Evolutionary conservation across 2,329 filamentous ascomycete genomes (phyloP).

Genomic region (Arthrobotrys musiformis): DNA sequence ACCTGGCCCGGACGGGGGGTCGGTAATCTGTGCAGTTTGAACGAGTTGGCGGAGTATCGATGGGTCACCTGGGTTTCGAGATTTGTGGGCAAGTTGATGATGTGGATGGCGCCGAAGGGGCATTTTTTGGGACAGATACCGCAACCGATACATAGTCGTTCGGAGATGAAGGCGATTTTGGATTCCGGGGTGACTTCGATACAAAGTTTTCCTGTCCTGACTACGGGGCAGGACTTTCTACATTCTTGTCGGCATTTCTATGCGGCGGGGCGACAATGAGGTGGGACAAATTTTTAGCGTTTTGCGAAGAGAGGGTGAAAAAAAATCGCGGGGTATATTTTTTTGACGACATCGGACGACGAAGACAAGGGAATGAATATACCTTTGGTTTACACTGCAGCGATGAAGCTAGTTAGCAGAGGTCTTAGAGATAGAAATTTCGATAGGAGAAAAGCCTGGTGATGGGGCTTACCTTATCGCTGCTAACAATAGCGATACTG

Average conservation of each 20-base stretch:
- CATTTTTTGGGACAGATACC: conserved; percentile 99
- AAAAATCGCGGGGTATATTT: conserved; percentile 40
- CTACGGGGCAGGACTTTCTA: conserved; percentile 98
- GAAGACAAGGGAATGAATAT: conserved; percentile 59
- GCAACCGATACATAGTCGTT: conserved; percentile 94
- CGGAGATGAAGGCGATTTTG: conserved; percentile 97
- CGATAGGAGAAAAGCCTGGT: conserved; percentile 20
- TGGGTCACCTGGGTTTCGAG: conserved; percentile 98
- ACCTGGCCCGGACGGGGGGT: conserved; percentile 97
- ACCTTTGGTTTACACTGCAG: conserved; percentile 86
- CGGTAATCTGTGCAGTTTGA: conserved; percentile 97
- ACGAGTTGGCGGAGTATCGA: conserved; percentile 98
- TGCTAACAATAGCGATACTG: conserved; percentile 98
- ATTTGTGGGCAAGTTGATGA: conserved; percentile 99
- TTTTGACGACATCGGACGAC: neutral
- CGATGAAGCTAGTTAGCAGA: conserved; percentile 62
- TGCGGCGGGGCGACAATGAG: conserved; percentile 60
- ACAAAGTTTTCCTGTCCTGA: conserved; percentile 95
- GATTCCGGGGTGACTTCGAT: conserved; percentile 91
- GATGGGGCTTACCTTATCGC: conserved; percentile 80
- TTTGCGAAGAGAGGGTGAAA: too few species aligned
- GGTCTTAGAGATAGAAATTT: conserved; percentile 56
- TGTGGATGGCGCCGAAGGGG: conserved; percentile 92
- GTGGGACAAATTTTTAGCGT: conserved; percentile 41
- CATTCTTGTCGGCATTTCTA: conserved; percentile 99